Evolutionary conservation across 495 filamentous ascomycete species (phyloP), one percentile per base, ranked within the genome.

Genomic region (Talaromyces stipitatus): DNA sequence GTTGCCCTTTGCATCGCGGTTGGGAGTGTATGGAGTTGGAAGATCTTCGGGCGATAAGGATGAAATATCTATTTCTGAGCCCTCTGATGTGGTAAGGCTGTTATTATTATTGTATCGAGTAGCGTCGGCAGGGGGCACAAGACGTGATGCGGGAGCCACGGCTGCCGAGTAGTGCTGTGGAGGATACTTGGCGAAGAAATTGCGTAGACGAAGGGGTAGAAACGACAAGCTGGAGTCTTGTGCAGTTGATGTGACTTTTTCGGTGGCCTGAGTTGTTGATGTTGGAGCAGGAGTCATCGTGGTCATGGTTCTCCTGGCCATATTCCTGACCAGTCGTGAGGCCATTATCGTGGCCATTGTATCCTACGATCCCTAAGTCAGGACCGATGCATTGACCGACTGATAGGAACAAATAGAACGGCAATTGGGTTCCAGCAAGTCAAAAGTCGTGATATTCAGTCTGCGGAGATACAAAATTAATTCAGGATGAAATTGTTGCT

Each of bases 151-250:
- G 56, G 69, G 69, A 67, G 70, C 61, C 52, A 76, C 68, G 48
- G 72, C 60, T 7, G 68, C 58, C 48, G 77, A 73, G 61, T 74
- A 72, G 57, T 69, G 50, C 62, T 77, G 72, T 26, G 92, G 91
- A 23, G 92, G 94, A 65, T 91, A 96, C 58, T 87, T 85, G 32
- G 87, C 85, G 71, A 98, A 90, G 81, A 98, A 96, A 59, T 85
- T 84, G 57, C 82, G 82, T n/a, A 98, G 81, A 16, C 85, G 85
- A 18, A 78, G 71, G 14, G 91, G 94, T 41, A 78, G 64, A 11
- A 61, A 60, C 54, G 50, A 62, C 9, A 69, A 55, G 9, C 12
- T 36, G 12, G 29, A 20, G 12, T 33, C 30, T 54, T 16, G 7
- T 24, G 45, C 20, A 4, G 38, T 18, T n/a, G 45, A 24, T n/a